phyloP scores from a whole-genome alignment of 2,329 filamentous ascomycete species.

The Diaporthe citrichinensis region DNA sequence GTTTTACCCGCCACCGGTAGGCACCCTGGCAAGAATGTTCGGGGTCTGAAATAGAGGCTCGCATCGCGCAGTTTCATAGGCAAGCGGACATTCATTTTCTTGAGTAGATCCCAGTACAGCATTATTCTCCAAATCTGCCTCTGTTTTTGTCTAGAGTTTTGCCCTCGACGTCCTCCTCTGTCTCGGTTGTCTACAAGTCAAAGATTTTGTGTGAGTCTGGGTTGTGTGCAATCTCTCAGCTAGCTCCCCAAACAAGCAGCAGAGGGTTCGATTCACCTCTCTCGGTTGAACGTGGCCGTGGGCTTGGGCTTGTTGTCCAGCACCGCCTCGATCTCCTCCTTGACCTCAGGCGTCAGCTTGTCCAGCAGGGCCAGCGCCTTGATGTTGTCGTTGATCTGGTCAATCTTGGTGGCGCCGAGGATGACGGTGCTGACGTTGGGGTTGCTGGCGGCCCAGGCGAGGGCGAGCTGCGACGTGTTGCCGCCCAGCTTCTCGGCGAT shows the following conservation, averaged over 20 bases:
- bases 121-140: background rate
- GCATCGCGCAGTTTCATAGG: accelerated
- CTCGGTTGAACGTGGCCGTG: slow-evolving; percentile 43
- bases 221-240: background rate
- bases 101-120: background rate
- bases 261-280: slow-evolving; percentile 41
- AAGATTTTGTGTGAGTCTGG: slow-evolving; percentile 25
- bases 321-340: slow-evolving; percentile 69
- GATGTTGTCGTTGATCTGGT: slow-evolving; percentile 73
- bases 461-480: slow-evolving; percentile 68
- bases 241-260: background rate
- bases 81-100: background rate
- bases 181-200: slow-evolving; percentile 30
- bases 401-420: slow-evolving; percentile 69
- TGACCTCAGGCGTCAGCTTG: slow-evolving; percentile 70
- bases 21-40: background rate
- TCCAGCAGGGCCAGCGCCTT: slow-evolving; percentile 66
- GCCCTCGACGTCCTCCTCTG: slow-evolving; percentile 24
- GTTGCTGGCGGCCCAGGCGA: slow-evolving; percentile 76
- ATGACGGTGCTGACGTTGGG: slow-evolving; percentile 73
- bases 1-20: background rate
- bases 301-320: slow-evolving; percentile 50
- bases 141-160: slow-evolving; percentile 25
- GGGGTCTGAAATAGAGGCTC: too few relatives aligned
- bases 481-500: slow-evolving; percentile 76